Evolutionary conservation across 768 basidiomycete species (phyloP).

Genomic region (Podaxis pistillaris): DNA sequence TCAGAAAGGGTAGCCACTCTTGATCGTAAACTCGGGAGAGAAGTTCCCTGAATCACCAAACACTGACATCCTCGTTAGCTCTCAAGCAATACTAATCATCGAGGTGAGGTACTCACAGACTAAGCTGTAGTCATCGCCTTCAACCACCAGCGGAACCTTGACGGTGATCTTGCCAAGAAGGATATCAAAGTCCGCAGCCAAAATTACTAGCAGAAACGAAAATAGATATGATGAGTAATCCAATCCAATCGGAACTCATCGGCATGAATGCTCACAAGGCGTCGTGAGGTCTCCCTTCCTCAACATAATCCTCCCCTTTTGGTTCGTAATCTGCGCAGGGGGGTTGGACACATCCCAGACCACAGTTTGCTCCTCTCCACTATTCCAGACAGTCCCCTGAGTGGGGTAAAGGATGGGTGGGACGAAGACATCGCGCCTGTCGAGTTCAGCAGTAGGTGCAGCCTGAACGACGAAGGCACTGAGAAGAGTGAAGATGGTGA

Average conservation of each 20-base stretch:
- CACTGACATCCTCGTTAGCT: slow-evolving; percentile 19
- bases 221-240: slow-evolving; percentile 4
- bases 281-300: slow-evolving; percentile 32
- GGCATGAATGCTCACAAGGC: slow-evolving; percentile 23
- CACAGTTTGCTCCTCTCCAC: slow-evolving; percentile 38
- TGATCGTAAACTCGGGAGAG: slow-evolving; percentile 4
- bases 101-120: slow-evolving; percentile 32
- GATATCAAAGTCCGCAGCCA: slow-evolving; percentile 38
- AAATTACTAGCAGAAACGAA: slow-evolving; percentile 19
- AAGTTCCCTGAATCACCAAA: slow-evolving; percentile 34
- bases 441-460: slow-evolving; percentile 19
- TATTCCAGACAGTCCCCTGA: slow-evolving; percentile 37
- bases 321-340: slow-evolving; percentile 51
- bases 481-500: slow-evolving; percentile 15
- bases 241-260: neutral
- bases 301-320: slow-evolving; percentile 39
- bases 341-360: slow-evolving; percentile 43
- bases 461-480: slow-evolving; percentile 21
- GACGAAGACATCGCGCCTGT: slow-evolving; percentile 46
- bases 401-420: slow-evolving; percentile 40
- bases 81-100: neutral
- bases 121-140: slow-evolving; percentile 34
- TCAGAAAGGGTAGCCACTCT: neutral
- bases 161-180: slow-evolving; percentile 30
- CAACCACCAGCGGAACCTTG: slow-evolving; percentile 31